Conservation (phyloP, 78 protist species). For the Protostelium mycophagum region DNA sequence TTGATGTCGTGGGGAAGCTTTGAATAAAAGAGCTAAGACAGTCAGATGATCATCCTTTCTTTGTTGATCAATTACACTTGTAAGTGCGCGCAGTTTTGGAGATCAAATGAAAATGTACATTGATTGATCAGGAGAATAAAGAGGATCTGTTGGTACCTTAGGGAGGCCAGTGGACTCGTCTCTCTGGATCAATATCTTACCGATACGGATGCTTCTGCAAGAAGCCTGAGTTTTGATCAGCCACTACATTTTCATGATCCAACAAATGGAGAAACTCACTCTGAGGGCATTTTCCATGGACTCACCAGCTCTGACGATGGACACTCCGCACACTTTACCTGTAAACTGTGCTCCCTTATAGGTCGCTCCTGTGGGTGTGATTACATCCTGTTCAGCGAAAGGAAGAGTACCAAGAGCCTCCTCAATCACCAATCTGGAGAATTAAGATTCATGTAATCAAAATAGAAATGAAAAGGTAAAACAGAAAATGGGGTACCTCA, state of each 20-base stretch:
- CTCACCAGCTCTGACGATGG: slow-evolving; percentile 85
- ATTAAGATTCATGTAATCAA: neutral
- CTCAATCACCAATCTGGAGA: slow-evolving; percentile 40
- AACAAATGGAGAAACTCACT: too few relatives aligned
- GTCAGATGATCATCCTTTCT: neutral
- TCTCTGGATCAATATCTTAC: slow-evolving; percentile 85
- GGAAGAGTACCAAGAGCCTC: slow-evolving; percentile 73
- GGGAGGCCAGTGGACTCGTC: slow-evolving; percentile 81
- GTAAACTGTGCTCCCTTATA: slow-evolving; percentile 48
- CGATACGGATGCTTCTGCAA: slow-evolving; percentile 75
- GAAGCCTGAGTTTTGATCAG: slow-evolving; percentile 11
- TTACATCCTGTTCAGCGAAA: slow-evolving; percentile 30
- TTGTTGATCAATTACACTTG: too few relatives aligned
- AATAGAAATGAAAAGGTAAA: neutral
- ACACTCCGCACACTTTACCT: slow-evolving; percentile 71
- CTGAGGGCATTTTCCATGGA: slow-evolving; percentile 81
- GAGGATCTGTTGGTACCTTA: slow-evolving; percentile 28
- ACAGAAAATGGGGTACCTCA: slow-evolving; percentile 13
- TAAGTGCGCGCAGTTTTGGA: too few relatives aligned
- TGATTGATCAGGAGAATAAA: too few relatives aligned
- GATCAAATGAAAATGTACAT: too few relatives aligned
- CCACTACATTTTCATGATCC: too few relatives aligned
- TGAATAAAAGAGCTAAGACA: slow-evolving; percentile 41
- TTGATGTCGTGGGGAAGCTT: slow-evolving; percentile 60
- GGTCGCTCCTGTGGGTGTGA: slow-evolving; percentile 64